phyloP scores from a whole-genome alignment of 148 eudicot species.

The Chenopodium formosanum region DNA sequence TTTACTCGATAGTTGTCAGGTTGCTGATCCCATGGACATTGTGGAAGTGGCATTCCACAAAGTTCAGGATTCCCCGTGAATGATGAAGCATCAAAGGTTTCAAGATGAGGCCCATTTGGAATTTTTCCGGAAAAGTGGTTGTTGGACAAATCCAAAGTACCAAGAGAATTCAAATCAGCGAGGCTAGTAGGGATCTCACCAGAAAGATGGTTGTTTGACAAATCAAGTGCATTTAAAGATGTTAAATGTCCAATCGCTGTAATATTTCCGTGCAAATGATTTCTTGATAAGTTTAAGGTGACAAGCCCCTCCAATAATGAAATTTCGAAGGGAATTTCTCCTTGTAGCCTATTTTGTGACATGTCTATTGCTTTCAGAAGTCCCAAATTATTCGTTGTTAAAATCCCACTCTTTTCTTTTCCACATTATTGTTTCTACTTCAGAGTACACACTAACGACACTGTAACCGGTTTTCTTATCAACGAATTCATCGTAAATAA shows the following conservation, averaged over 20 bases:
- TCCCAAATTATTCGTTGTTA: too few relatives aligned
- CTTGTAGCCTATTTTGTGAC: too few relatives aligned
- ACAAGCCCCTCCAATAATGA: too few relatives aligned
- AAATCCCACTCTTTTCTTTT: too few relatives aligned
- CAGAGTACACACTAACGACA: fast-evolving
- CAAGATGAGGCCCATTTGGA: conserved; percentile 10
- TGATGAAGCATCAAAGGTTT: conserved; percentile 2
- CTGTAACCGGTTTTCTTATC: fast-evolving
- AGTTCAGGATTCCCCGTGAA: conserved; percentile 4
- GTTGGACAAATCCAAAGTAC: neutral
- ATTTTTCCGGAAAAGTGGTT: conserved; percentile 19
- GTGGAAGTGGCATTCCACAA: neutral
- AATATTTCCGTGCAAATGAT: neutral
- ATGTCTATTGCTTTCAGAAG: too few relatives aligned
- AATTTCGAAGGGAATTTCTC: too few relatives aligned
- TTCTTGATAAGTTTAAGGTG: neutral
- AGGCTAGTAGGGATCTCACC: neutral
- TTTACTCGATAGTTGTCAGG: neutral
- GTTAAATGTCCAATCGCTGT: conserved; percentile 4
- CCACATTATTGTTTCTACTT: too few relatives aligned
- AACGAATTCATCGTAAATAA: too few relatives aligned
- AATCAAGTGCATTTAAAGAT: conserved; percentile 10
- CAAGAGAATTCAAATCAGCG: neutral
- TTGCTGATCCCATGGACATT: neutral
- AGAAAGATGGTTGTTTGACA: too few relatives aligned